These are phyloP conservation scores for Chaetomium cochliodes DNA, from an alignment of 495 filamentous ascomycete genomes.

Conservation along the genomic window DNA sequence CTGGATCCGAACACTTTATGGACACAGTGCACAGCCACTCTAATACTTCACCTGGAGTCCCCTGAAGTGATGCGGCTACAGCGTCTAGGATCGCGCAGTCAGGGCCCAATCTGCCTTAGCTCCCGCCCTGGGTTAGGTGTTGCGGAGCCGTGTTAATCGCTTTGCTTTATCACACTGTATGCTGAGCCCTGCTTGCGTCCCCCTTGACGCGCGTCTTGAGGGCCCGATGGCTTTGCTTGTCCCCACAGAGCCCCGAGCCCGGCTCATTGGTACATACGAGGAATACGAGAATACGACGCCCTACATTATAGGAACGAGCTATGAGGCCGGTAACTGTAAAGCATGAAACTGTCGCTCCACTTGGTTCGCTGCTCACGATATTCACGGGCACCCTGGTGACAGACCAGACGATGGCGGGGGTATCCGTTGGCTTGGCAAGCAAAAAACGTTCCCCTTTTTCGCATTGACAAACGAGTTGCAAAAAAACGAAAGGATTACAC, in stretches of 20 bases:
- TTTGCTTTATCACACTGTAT: not conserved
- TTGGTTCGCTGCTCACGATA: not conserved
- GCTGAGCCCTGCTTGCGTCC: not conserved
- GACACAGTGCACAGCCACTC: not conserved
- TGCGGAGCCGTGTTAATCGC: not conserved
- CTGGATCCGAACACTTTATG: not conserved
- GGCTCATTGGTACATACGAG: not conserved
- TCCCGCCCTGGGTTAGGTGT: not conserved
- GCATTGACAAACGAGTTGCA: not conserved
- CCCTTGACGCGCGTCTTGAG: slow-evolving; percentile 1
- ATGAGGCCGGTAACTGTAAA: not conserved
- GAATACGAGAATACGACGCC: not conserved
- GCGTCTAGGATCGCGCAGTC: not conserved
- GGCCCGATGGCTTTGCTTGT: not conserved
- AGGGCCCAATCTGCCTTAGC: not conserved
- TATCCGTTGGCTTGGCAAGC: not conserved
- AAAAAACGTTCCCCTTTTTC: not conserved
- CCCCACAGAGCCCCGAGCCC: not conserved
- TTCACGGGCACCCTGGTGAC: too few relatives aligned
- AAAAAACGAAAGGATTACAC: not conserved
- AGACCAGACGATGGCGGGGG: too few relatives aligned
- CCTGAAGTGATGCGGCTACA: not conserved
- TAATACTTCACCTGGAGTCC: not conserved
- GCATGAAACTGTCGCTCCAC: not conserved
- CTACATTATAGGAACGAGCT: not conserved